Evolutionary conservation across 2,329 filamentous ascomycete species (phyloP).

Genomic region (Sphaerulina vaccinii): DNA sequence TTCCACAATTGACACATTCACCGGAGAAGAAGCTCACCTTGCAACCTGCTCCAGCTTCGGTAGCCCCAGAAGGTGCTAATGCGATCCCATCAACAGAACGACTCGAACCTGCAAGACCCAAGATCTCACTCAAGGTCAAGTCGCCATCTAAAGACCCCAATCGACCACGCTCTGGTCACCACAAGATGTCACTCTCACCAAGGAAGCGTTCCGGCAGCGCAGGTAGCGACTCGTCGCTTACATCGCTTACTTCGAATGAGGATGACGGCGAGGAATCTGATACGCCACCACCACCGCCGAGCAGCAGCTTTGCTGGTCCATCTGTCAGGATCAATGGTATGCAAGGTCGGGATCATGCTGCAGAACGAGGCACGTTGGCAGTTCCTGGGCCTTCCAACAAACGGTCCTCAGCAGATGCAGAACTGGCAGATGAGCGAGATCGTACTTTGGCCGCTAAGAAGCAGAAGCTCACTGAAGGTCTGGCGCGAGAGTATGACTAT

Average conservation of each 20-base stretch:
- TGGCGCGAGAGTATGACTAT: slow-evolving; percentile 32
- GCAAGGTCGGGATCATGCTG: slow-evolving; percentile 32
- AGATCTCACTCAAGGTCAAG: slow-evolving; percentile 35
- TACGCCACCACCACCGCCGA: slow-evolving; percentile 16
- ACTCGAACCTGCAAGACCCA: slow-evolving; percentile 28
- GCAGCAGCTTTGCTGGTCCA: slow-evolving; percentile 10
- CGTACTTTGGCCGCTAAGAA: slow-evolving; percentile 35
- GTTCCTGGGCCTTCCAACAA: slow-evolving; percentile 30
- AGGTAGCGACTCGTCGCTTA: slow-evolving; percentile 36
- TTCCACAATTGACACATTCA: slow-evolving; percentile 24
- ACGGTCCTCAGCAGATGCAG: slow-evolving; percentile 39
- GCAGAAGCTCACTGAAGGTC: slow-evolving; percentile 33
- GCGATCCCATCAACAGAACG: slow-evolving; percentile 35
- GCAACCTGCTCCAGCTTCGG: slow-evolving; percentile 14
- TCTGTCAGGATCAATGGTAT: slow-evolving; percentile 22
- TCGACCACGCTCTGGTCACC: slow-evolving; percentile 21
- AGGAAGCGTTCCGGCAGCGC: slow-evolving; percentile 28
- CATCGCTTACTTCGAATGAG: slow-evolving; percentile 38
- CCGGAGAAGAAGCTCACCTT: slow-evolving; percentile 23
- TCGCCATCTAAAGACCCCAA: slow-evolving; percentile 27
- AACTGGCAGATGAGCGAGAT: slow-evolving; percentile 33
- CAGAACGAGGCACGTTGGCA: slow-evolving; percentile 31
- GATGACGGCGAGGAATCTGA: slow-evolving; percentile 29
- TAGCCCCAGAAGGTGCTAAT: slow-evolving; percentile 12
- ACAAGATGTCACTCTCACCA: slow-evolving; percentile 30